Evolutionary conservation across 1,284 basidiomycete species (phyloP), one percentile per base, ranked within the genome.

Genomic region (Leucoagaricus sp.): DNA sequence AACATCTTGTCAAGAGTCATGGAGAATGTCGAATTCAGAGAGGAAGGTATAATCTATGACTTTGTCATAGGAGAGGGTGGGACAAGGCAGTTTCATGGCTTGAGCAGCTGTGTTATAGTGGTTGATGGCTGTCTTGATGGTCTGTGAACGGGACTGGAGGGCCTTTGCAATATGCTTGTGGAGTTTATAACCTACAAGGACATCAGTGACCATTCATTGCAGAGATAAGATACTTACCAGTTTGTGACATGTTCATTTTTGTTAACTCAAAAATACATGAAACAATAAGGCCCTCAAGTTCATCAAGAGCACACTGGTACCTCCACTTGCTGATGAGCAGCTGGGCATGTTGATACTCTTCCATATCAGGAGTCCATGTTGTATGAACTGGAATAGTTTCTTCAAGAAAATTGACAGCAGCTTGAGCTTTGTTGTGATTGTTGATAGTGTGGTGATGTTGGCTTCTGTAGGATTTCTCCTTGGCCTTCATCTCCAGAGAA

Each of bases 11-110:
- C 60, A 55, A 0, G 64, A 55, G 10, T 73, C 64, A 4, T 61
- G 59, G 1, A 76, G 64, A 0, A 75, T 59, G 34, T 71, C 68
- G 38, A 75, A 74, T n/a, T 75, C 66, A 1, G 66, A 64, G 0
- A 74, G 60, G 19, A 69, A 70, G 0, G 59, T 57, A 52, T 69
- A 68, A 8, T 68, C 60, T 3, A 68, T 57, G 7, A 74, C 61
- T 15, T 69, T 49, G 0, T 64, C 54, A 62, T 66, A 72, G 4
- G 49, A 10, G 7, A 72, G 60, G 3, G 31, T 21, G 4, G 48
- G 59, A 0, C 33, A 53, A 13, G 58, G 61, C 5, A 61, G 65
- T 8, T 41, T 50, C 1, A 66, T 34, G 8, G 31, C 15, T 0
- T 33, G 10, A 7, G 67, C 61, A 9, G 63, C 61, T 1, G 21